Evolutionary conservation across 768 basidiomycete species (phyloP).

Genomic region (Sporobolomyces pararoseus): DNA sequence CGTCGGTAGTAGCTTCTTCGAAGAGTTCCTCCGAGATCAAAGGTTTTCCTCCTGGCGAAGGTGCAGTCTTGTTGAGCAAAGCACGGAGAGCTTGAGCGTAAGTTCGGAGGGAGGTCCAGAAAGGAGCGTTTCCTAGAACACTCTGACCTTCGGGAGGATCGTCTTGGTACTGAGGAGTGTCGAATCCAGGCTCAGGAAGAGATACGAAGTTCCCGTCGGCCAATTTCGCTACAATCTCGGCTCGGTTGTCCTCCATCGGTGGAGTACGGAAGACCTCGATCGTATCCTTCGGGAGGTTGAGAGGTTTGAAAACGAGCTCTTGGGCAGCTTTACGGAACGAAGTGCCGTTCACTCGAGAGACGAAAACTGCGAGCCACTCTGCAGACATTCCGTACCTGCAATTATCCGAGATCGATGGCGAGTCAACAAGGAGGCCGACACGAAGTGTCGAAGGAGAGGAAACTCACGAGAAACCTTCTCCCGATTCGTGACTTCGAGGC

Average conservation of each 20-base stretch:
- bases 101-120: not conserved
- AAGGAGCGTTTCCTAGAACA: slow-evolving; percentile 4
- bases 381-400: not conserved
- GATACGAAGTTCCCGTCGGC: not conserved
- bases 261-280: slow-evolving; percentile 23
- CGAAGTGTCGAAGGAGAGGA: not conserved
- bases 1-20: slow-evolving; percentile 2
- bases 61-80: slow-evolving; percentile 15
- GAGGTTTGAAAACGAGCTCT: slow-evolving; percentile 14
- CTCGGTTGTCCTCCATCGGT: slow-evolving; percentile 1
- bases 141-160: not conserved
- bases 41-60: not conserved
- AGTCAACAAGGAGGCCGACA: not conserved
- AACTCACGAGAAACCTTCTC: not conserved
- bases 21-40: slow-evolving; percentile 8
- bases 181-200: not conserved
- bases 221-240: not conserved
- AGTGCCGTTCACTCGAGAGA: not conserved
- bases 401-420: not conserved
- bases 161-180: slow-evolving; percentile 3
- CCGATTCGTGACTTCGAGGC: not conserved
- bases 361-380: slow-evolving; percentile 20
- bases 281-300: slow-evolving; percentile 12
- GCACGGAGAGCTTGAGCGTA: slow-evolving; percentile 8
- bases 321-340: slow-evolving; percentile 5